Percentiles rank a stretch among this genome's conserved stretches.
Conservation (phyloP, 306 rosid species). For the Cicer bijugum region DNA sequence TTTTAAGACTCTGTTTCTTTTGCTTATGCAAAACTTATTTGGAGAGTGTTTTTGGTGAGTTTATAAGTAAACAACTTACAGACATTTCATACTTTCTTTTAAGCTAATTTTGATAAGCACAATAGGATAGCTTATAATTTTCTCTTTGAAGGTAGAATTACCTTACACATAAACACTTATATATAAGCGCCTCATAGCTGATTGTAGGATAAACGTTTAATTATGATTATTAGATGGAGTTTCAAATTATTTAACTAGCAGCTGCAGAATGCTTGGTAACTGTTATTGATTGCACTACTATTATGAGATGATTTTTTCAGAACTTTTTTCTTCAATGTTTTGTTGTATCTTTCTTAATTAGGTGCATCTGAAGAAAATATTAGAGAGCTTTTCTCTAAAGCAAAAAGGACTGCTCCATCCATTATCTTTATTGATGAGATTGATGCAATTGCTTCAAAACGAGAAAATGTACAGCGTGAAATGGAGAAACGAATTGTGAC, state of each 20-base stretch:
- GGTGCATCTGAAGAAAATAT: slow-evolving; percentile 85
- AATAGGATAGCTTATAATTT: too few species aligned
- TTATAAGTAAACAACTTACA: too few species aligned
- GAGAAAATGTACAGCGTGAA: slow-evolving; percentile 75
- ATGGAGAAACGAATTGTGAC: slow-evolving; percentile 76
- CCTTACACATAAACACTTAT: too few species aligned
- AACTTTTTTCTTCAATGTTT: not conserved
- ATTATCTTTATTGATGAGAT: slow-evolving; percentile 45
- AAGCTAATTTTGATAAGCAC: too few species aligned
- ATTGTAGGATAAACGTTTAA: too few species aligned
- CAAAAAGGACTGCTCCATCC: slow-evolving; percentile 74
- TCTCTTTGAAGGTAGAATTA: too few species aligned
- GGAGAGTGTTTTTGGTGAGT: too few species aligned
- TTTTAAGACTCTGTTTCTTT: too few species aligned
- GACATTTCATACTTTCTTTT: too few species aligned
- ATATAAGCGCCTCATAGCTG: too few species aligned
- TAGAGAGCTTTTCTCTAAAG: slow-evolving; percentile 74
- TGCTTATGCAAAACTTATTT: too few species aligned
- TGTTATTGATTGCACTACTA: not conserved
- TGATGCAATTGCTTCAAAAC: slow-evolving; percentile 55
- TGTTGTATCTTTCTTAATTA: slow-evolving; percentile 1
- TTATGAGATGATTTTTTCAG: not conserved
- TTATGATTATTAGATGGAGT: not conserved
- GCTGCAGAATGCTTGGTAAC: not conserved
- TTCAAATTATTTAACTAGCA: not conserved